Percentiles rank a stretch among this genome's conserved stretches.
These are phyloP conservation scores for Cryphonectria naterciae DNA, from an alignment of 2,329 filamentous ascomycete species.

Conservation along the genomic window DNA sequence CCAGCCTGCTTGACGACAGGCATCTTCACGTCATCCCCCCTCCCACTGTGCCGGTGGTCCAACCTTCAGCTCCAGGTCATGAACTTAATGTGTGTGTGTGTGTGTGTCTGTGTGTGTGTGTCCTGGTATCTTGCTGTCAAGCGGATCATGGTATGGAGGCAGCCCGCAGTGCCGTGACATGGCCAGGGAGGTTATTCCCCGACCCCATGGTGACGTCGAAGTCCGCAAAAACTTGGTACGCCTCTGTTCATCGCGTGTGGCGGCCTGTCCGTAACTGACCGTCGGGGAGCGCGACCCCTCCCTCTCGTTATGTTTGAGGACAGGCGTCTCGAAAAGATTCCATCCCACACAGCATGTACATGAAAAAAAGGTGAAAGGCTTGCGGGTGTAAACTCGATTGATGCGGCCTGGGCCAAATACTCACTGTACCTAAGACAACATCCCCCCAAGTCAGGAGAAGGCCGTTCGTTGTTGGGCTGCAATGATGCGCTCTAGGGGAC, in stretches of 20 bases:
- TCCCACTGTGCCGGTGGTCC: not conserved
- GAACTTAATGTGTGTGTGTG: not conserved
- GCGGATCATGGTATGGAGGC: constrained; percentile 3
- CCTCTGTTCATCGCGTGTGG: not conserved
- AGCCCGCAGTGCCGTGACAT: not conserved
- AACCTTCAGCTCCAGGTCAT: not conserved
- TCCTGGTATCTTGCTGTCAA: too few species aligned
- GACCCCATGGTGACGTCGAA: constrained; percentile 1
- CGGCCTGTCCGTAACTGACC: not conserved
- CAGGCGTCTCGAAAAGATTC: not conserved
- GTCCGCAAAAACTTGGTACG: not conserved
- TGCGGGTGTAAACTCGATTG: not conserved
- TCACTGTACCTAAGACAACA: not conserved
- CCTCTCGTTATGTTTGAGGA: not conserved
- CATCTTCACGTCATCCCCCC: constrained; percentile 10
- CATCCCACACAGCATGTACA: not conserved
- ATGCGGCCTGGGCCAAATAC: not conserved
- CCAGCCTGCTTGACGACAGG: constrained; percentile 2
- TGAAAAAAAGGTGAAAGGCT: not conserved
- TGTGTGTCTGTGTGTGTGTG: not conserved
- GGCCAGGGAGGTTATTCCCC: not conserved
- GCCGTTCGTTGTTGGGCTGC: not conserved
- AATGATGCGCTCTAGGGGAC: not conserved
- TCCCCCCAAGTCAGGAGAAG: not conserved
- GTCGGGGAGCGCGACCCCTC: not conserved